Base-by-base conservation (phyloP, 2,329 filamentous ascomycete species). In the Penicillium sp. region DNA sequence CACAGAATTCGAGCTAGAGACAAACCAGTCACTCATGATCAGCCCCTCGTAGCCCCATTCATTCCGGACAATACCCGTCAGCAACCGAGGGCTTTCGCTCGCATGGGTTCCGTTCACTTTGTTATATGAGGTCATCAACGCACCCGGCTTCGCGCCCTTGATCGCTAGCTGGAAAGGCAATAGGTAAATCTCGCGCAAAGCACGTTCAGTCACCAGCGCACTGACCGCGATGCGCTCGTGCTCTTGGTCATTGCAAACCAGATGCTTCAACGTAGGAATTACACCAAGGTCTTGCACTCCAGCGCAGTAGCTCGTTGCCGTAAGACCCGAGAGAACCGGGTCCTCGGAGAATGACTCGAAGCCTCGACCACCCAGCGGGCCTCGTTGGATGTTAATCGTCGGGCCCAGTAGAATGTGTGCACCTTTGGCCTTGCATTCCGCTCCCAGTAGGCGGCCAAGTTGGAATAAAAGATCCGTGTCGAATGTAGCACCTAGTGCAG, bases 181-280 rank as follows among this genome's bases (percentile, higher is more conserved):
- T 1, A 89, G 77, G 65, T 89, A 88, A 8, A 88, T 83, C 68
- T 89, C 87, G 10, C 86, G 78, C 58, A 88, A 70, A 1, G 85
- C 83, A 53, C 85, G 78, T 61, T 86, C 69, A 1, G 76, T 78
- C 6, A 80, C 68, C 48, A 79, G 73, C 8, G 71, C 74, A 63
- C 77, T 69, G 4, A 79, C 74, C 0, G 72, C 72, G 67, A 79
- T 67, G 25, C 78, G 71, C 62, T 79, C 75, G 58, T 79, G 73
- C 51, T 80, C 78, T 56, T 78, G 76, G 42, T 80, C 78, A 66
- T 80, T 80, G 60, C 73, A 75, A 37, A 79, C 78, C 61, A 78
- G 80, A 57, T 80, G 91, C 79, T 95, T 95, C 66, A 93, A 87
- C 0, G 90, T 91, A 14, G 91, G 89, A 8, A 87, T 87, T 33